Evolutionary conservation across 2,329 filamentous ascomycete species (phyloP).

Genomic region (Phoma sp.): DNA sequence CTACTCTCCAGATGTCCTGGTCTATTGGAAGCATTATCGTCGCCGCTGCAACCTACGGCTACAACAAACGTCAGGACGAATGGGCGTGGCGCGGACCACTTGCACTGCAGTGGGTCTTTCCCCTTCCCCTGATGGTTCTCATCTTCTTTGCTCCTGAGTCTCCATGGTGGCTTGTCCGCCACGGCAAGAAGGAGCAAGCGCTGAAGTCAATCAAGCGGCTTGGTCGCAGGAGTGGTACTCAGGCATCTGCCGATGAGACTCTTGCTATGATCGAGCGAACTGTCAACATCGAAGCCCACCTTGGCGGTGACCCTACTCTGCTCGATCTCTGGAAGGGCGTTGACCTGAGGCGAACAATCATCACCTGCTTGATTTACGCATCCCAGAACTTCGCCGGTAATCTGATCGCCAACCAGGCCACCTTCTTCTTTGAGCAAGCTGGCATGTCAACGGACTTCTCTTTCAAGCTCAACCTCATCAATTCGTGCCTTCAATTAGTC

Average conservation of each 20-base stretch:
- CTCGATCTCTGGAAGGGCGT: conserved; percentile 63
- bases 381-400: conserved; percentile 68
- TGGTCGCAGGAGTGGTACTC: conserved; percentile 51
- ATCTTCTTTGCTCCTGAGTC: conserved; percentile 54
- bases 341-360: conserved; percentile 61
- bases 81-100: conserved; percentile 36
- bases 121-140: conserved; percentile 52
- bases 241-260: conserved; percentile 50
- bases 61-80: conserved; percentile 49
- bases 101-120: conserved; percentile 53
- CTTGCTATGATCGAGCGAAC: conserved; percentile 67
- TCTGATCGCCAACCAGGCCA: conserved; percentile 67
- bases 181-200: conserved; percentile 50
- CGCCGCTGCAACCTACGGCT: conserved; percentile 62
- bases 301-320: conserved; percentile 55
- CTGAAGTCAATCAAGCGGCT: conserved; percentile 59
- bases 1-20: conserved; percentile 71
- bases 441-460: conserved; percentile 63
- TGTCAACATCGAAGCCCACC: conserved; percentile 59
- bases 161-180: conserved; percentile 52
- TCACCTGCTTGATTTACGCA: conserved; percentile 64
- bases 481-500: conserved; percentile 66
- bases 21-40: conserved; percentile 68
- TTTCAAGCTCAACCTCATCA: conserved; percentile 70
- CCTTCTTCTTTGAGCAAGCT: conserved; percentile 69